Evolutionary conservation across 2,329 filamentous ascomycete genomes (phyloP).

Genomic region (Hypoxylon sp.): DNA sequence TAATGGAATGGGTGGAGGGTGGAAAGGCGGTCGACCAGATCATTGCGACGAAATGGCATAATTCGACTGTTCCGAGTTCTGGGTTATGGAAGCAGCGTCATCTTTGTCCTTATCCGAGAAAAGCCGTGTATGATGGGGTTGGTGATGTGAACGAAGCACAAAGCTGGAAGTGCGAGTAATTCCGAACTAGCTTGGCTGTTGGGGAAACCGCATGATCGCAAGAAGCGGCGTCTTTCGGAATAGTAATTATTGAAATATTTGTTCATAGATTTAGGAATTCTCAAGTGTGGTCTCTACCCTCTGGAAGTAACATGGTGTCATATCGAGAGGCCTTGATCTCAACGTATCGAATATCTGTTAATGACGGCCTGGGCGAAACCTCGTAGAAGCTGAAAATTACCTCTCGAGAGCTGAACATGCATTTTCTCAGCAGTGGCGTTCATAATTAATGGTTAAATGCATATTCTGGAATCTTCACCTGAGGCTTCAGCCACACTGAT

Average conservation of each 20-base stretch:
- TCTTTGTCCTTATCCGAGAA: conserved; percentile 43
- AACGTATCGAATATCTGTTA: neutral
- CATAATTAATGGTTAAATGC: neutral
- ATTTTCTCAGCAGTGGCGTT: neutral
- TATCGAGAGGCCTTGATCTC: neutral
- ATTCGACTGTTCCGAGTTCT: conserved; percentile 51
- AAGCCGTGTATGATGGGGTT: conserved; percentile 35
- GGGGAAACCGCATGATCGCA: neutral
- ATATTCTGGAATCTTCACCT: conserved; percentile 1
- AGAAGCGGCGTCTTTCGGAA: neutral
- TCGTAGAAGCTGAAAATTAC: neutral
- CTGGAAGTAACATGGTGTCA: neutral
- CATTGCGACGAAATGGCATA: conserved; percentile 57
- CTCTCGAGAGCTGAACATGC: neutral
- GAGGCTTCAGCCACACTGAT: neutral
- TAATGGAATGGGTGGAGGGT: conserved; percentile 65
- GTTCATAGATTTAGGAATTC: neutral
- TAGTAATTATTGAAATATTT: neutral
- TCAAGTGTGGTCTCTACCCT: neutral
- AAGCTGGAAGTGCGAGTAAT: conserved; percentile 39
- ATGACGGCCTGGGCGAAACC: neutral
- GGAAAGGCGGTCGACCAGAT: conserved; percentile 54
- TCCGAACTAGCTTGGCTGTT: neutral
- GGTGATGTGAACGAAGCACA: conserved; percentile 38
- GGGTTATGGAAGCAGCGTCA: conserved; percentile 45